Evolutionary conservation across 139 green algal genomes (phyloP), one percentile per base, ranked within the genome.

Genomic region (Picochlorum sp.): DNA sequence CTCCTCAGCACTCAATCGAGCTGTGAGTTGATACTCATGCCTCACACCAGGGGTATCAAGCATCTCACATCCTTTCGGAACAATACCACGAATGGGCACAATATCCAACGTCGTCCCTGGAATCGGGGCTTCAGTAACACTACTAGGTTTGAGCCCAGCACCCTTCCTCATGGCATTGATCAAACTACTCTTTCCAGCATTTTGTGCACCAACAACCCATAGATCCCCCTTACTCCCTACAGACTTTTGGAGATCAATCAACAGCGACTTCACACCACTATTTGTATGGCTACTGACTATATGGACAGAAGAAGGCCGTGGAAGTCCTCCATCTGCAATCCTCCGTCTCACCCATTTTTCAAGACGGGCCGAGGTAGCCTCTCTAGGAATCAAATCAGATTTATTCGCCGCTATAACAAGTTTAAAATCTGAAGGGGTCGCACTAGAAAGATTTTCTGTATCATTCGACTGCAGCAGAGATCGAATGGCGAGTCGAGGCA

Each of bases 21-120:
- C 65, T 4, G 85, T 85, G 11, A 95, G 71, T 77, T 98, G 93
- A 74, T 89, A 82, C 0, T 64, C n/a, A 62, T 99, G 93, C 4
- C 83, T 72, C 50, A 99, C 85, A n/a, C 92, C 94, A 13, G 94
- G 94, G 0, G 94, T 99, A 84, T 99, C 94, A 63, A 94, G 77
- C 66, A 93, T 79, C 37, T 74, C 73, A 50, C 66, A 91, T 8
- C 80, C 69, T 11, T 74, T 68, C 18, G 87, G 81, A 64, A 96
- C 84, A 52, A 99, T 50, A 14, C 84, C 86, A 1, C 72, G 47
- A 30, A 97, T 82, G 11, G 72, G 68, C 23, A 97, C 68, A 32
- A 97, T 76, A 32, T 78, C 88, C 21, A 99, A 81, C 0, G 94
- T 99, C 8, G 94, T 99, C 56, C 94, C 94, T 1, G 94, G 91